phyloP scores from a whole-genome alignment of 2,329 filamentous ascomycete species.

The Blastomyces gilchristii region DNA sequence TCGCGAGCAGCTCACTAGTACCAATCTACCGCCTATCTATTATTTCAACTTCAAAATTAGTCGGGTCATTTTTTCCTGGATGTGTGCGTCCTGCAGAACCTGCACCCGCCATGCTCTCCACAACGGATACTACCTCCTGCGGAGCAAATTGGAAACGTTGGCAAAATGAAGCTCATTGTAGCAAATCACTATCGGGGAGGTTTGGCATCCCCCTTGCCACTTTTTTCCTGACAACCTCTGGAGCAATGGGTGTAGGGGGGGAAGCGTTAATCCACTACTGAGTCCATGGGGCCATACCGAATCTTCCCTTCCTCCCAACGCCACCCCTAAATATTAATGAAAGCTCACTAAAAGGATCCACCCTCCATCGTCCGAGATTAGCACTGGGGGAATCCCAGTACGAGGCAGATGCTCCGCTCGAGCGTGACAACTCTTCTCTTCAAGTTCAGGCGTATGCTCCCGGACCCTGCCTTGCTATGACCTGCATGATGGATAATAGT shows the following conservation, averaged over 20 bases:
- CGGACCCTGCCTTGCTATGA: conserved; percentile 8
- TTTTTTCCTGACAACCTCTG: not conserved
- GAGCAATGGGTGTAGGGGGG: not conserved
- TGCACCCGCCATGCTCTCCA: conserved; percentile 7
- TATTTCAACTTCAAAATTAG: conserved; percentile 5
- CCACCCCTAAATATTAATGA: conserved; percentile 2
- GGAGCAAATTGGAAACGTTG: conserved; percentile 8
- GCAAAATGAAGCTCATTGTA: not conserved
- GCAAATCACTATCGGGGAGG: not conserved
- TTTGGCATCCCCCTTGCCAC: conserved; percentile 6
- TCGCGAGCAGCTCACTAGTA: conserved; percentile 2
- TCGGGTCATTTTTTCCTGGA: not conserved
- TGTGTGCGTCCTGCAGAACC: not conserved
- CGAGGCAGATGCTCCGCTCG: not conserved
- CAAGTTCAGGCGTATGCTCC: conserved; percentile 6
- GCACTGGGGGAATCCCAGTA: not conserved
- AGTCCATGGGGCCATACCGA: conserved; percentile 3
- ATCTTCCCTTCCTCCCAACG: not conserved
- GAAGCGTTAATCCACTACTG: not conserved
- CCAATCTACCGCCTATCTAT: conserved; percentile 3
- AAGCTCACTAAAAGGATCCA: conserved; percentile 7
- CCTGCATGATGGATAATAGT: conserved; percentile 10
- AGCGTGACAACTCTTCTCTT: conserved; percentile 3
- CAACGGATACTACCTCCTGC: conserved; percentile 8
- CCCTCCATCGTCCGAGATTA: conserved; percentile 8